These are phyloP conservation scores for Lodderomyces metapsilosis DNA, from an alignment of 1,139 yeast species.

Conservation along the genomic window DNA sequence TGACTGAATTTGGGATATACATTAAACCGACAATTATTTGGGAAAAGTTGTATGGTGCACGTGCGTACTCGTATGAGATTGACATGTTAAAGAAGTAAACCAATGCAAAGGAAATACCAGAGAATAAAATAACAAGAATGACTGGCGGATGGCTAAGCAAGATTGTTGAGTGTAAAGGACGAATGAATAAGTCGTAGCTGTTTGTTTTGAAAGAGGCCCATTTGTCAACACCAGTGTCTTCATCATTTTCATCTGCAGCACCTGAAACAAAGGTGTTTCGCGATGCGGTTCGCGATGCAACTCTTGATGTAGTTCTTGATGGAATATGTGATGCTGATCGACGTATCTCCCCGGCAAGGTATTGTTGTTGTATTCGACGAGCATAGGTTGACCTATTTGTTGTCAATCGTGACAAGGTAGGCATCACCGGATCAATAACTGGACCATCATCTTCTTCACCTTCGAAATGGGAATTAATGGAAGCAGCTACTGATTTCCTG, in stretches of 20 bases:
- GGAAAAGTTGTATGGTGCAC: slow-evolving; percentile 67
- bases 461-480: slow-evolving; percentile 6
- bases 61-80: slow-evolving; percentile 60
- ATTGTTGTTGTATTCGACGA: slow-evolving; percentile 25
- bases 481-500: slow-evolving; percentile 9
- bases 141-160: slow-evolving; percentile 74
- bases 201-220: slow-evolving; percentile 18
- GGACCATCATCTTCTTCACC: slow-evolving; percentile 25
- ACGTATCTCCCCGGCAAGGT: slow-evolving; percentile 22
- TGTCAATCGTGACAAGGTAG: slow-evolving; percentile 34
- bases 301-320: neutral
- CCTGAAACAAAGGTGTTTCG: neutral
- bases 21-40: slow-evolving; percentile 69
- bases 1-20: slow-evolving; percentile 80
- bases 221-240: slow-evolving; percentile 7
- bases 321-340: slow-evolving; percentile 16
- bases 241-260: neutral
- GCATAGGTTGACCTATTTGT: slow-evolving; percentile 39
- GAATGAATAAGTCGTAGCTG: slow-evolving; percentile 40
- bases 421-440: slow-evolving; percentile 38
- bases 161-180: slow-evolving; percentile 52
- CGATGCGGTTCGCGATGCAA: neutral
- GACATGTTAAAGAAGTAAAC: slow-evolving; percentile 76
- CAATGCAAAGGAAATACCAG: slow-evolving; percentile 66
- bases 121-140: slow-evolving; percentile 57